A percentile compares a stretch with the other conserved stretches of the same genome.
Conservation (phyloP, 768 basidiomycete genomes). For the Leccinellum albellum region DNA sequence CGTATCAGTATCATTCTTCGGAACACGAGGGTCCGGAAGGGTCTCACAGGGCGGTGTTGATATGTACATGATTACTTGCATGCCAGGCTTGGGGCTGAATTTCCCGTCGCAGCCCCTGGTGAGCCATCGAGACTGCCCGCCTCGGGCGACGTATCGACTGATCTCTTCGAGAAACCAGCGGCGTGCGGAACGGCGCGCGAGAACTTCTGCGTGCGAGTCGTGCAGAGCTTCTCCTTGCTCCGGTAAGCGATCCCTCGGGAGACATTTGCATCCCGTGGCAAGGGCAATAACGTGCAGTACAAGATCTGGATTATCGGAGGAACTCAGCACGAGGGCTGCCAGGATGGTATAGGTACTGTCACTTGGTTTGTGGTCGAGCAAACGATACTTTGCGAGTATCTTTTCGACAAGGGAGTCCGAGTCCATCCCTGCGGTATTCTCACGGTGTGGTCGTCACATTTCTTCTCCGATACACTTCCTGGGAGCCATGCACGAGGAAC, state of each 20-base stretch:
- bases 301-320: slow-evolving; percentile 15
- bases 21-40: slow-evolving; percentile 18
- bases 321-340: slow-evolving; percentile 51
- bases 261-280: slow-evolving; percentile 82
- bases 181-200: slow-evolving; percentile 76
- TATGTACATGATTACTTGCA: slow-evolving; percentile 67
- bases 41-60: slow-evolving; percentile 60
- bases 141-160: slow-evolving; percentile 9
- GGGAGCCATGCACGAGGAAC: too few species aligned
- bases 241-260: slow-evolving; percentile 62
- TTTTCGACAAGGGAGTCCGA: slow-evolving; percentile 32
- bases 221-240: slow-evolving; percentile 74
- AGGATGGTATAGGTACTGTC: slow-evolving; percentile 59
- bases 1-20: not conserved
- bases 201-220: slow-evolving; percentile 88
- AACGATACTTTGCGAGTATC: slow-evolving; percentile 43
- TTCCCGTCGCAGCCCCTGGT: slow-evolving; percentile 31
- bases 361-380: slow-evolving; percentile 49
- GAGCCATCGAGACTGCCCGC: slow-evolving; percentile 51
- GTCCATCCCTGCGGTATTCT: not conserved
- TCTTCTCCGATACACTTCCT: too few species aligned
- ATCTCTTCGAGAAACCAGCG: slow-evolving; percentile 82
- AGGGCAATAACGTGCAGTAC: slow-evolving; percentile 59
- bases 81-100: slow-evolving; percentile 45
- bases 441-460: too few species aligned